Conservation (phyloP, 2,329 filamentous ascomycete species). For the Coniochaeta prunicola region DNA sequence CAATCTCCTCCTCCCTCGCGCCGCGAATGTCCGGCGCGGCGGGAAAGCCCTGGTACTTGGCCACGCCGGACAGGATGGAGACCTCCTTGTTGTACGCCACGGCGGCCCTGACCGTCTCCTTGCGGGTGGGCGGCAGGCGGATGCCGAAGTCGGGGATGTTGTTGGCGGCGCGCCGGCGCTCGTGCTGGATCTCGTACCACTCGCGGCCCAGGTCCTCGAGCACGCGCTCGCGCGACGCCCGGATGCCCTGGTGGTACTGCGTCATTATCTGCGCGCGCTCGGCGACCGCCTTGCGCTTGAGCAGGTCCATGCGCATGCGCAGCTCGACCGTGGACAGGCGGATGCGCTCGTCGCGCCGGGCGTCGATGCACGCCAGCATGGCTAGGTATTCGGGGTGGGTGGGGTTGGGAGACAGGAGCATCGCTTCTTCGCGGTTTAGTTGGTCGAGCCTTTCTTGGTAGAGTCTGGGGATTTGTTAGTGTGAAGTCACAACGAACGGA, state of each 20-base stretch:
- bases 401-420: conserved; percentile 50
- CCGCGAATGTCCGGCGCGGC: conserved; percentile 80
- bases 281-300: conserved; percentile 69
- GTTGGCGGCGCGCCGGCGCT: conserved; percentile 62
- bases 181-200: conserved; percentile 88
- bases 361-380: conserved; percentile 82
- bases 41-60: conserved; percentile 94
- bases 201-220: conserved; percentile 78
- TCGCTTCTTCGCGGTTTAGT: conserved; percentile 63
- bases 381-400: conserved; percentile 88
- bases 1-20: conserved; percentile 65
- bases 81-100: conserved; percentile 93
- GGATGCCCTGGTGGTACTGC: conserved; percentile 81
- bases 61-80: conserved; percentile 79
- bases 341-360: conserved; percentile 73
- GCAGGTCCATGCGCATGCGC: conserved; percentile 64
- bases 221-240: conserved; percentile 73
- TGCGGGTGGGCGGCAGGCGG: conserved; percentile 68
- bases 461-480: conserved; percentile 47
- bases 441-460: conserved; percentile 83
- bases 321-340: conserved; percentile 67
- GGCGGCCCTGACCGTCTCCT: conserved; percentile 76
- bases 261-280: conserved; percentile 80
- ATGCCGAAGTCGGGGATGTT: conserved; percentile 76
- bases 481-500: background rate